phyloP scores from a whole-genome alignment of 345 rosid species.

The Kernera saxatilis region DNA sequence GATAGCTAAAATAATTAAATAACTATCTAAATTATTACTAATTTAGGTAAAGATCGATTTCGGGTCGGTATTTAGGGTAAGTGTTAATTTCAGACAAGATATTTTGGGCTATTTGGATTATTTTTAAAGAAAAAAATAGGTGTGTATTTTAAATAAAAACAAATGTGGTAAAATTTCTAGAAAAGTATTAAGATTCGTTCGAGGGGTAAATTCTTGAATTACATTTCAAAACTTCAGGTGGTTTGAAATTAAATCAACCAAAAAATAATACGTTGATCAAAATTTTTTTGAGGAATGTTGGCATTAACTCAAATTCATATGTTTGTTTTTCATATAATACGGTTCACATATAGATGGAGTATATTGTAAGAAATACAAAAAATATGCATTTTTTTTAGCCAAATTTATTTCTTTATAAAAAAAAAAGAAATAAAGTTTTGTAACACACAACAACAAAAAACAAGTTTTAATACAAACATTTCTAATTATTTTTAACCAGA shows the following conservation, averaged over 20 bases:
- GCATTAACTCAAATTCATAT: not conserved
- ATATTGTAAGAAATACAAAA: not conserved
- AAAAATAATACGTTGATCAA: not conserved
- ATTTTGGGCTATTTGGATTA: too few species aligned
- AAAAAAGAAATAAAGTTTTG: not conserved
- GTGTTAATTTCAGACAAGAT: too few species aligned
- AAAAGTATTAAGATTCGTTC: not conserved
- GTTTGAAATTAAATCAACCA: not conserved
- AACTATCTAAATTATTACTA: too few species aligned
- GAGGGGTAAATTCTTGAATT: not conserved
- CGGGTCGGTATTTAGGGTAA: too few species aligned
- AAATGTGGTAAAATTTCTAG: not conserved
- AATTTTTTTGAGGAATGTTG: not conserved
- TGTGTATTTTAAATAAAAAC: not conserved
- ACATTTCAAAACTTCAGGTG: not conserved
- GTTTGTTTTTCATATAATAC: not conserved
- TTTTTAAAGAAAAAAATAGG: too few species aligned
- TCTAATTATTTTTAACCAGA: not conserved
- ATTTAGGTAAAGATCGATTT: too few species aligned
- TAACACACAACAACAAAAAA: too few species aligned
- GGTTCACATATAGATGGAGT: not conserved
- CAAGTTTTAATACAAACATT: not conserved
- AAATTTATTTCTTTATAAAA: too few species aligned
- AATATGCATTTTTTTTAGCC: too few species aligned
- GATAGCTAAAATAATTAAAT: too few species aligned